Conservation (phyloP, 106 monocot species). For the Phalaenopsis aphrodite region DNA sequence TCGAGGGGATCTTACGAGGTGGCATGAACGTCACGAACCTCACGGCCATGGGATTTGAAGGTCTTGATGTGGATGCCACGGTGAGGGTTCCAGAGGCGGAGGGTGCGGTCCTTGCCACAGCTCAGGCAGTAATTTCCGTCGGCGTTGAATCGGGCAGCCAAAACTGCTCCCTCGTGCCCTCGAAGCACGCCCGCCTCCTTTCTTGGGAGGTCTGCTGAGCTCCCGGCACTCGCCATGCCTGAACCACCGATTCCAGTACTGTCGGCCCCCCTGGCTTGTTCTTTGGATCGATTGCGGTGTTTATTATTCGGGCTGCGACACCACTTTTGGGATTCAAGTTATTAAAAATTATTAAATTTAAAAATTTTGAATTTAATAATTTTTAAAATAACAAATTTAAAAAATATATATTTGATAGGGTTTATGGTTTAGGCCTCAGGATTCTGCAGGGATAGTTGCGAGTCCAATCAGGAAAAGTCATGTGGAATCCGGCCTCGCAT, state of each 20-base stretch:
- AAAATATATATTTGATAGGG: too few species aligned
- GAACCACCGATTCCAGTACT: neutral
- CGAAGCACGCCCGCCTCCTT: slow-evolving; percentile 57
- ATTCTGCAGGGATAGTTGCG: too few species aligned
- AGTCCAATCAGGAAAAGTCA: too few species aligned
- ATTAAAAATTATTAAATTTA: too few species aligned
- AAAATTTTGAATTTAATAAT: too few species aligned
- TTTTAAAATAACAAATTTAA: too few species aligned
- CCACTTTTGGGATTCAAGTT: too few species aligned
- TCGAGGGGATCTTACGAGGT: slow-evolving; percentile 32
- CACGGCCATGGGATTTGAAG: slow-evolving; percentile 91
- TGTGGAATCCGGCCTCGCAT: too few species aligned
- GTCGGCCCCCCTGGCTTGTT: neutral
- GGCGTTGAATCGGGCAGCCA: slow-evolving; percentile 88
- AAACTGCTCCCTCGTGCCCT: slow-evolving; percentile 89
- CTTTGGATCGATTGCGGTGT: neutral
- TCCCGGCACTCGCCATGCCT: neutral
- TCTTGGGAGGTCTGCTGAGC: slow-evolving; percentile 28
- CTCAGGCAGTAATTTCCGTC: slow-evolving; percentile 98
- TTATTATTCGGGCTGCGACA: too few species aligned
- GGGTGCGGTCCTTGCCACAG: slow-evolving; percentile 96
- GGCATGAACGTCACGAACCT: slow-evolving; percentile 90
- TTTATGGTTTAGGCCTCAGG: too few species aligned
- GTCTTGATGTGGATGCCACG: slow-evolving; percentile 93
- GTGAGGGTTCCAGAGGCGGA: slow-evolving; percentile 97